Evolutionary conservation across 805 yeast species (phyloP), one percentile per base, ranked within the genome.

Genomic region (Metschnikowia vanudenii): DNA sequence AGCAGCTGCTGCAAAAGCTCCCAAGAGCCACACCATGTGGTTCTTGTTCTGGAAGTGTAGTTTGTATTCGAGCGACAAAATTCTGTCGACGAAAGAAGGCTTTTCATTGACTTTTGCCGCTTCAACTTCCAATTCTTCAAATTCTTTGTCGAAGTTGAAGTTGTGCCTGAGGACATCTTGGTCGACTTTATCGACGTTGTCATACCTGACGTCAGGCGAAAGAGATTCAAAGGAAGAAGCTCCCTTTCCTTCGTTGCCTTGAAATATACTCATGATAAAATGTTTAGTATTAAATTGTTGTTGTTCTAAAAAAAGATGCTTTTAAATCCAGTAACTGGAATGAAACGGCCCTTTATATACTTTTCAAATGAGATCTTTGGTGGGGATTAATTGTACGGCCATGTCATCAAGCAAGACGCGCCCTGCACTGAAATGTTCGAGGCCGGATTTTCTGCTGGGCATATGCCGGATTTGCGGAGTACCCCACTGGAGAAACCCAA

Each of bases 1-100:
- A 24, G 84, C 86, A 49, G 78, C 73, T 5, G 85, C 75, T 5
- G 85, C 84, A 54, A 82, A 81, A 13, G 58, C 60, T 17, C 84
- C 87, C 39, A 81, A 64, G 53, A 77, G 63, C 45, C 62, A 60
- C 22, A 74, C 77, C 62, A 58, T 57, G 57, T 74, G 56, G 32
- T 61, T 66, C 47, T 74, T 76, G 54, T 76, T 68, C 45, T 71
- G 52, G 60, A 80, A 79, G 49, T 73, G 53, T 9, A 74, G 56
- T 41, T 69, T 63, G 49, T 64, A 56, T 41, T 74, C 78, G 9
- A 72, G 53, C 6, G 60, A 52, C 28, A 62, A 56, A 41, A 76
- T 26, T 36, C 71, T 67, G 52, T 69, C 73, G 59, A 68, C 64
- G 37, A 67, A 64, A 0, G 75, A 56, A 41, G 63, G 67, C 31